Conservation (phyloP, 345 rosid species). For the Conringia planisiliqua region DNA sequence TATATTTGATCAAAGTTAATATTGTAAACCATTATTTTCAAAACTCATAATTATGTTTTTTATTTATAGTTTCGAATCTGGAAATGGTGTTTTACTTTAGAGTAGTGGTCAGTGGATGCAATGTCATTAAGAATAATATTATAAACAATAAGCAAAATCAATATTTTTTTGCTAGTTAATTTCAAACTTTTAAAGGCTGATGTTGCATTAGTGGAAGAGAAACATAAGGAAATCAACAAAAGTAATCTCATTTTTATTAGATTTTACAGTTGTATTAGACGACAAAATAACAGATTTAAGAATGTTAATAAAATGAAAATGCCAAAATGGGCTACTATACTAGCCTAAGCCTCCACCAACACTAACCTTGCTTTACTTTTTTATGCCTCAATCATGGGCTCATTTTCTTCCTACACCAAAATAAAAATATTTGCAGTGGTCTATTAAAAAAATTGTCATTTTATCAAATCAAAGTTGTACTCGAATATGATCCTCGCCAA, state of each 20-base stretch:
- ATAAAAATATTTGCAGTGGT: neutral
- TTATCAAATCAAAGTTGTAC: constrained; percentile 16
- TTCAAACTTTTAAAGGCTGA: neutral
- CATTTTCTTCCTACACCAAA: neutral
- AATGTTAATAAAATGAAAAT: constrained; percentile 1
- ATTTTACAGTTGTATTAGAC: constrained; percentile 18
- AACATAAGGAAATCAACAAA: constrained; percentile 20
- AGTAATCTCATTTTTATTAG: constrained; percentile 13
- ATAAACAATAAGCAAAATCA: constrained; percentile 14
- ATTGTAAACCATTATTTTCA: neutral
- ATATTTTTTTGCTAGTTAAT: neutral
- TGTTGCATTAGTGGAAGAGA: constrained; percentile 30
- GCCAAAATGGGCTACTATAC: constrained; percentile 22
- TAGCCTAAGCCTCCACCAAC: constrained; percentile 30
- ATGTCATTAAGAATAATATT: constrained; percentile 1
- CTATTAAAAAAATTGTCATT: neutral
- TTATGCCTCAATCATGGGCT: constrained; percentile 28
- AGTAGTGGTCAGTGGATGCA: constrained; percentile 22
- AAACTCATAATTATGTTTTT: neutral
- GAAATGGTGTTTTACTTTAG: constrained; percentile 15
- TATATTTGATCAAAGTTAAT: neutral
- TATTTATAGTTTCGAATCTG: neutral
- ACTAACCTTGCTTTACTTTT: constrained; percentile 23
- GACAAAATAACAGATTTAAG: constrained; percentile 23
- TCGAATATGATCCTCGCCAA: constrained; percentile 29